Evolutionary conservation across 2,329 filamentous ascomycete genomes (phyloP), one percentile per base, ranked within the genome.

Genomic region (Nothophoma quercina): DNA sequence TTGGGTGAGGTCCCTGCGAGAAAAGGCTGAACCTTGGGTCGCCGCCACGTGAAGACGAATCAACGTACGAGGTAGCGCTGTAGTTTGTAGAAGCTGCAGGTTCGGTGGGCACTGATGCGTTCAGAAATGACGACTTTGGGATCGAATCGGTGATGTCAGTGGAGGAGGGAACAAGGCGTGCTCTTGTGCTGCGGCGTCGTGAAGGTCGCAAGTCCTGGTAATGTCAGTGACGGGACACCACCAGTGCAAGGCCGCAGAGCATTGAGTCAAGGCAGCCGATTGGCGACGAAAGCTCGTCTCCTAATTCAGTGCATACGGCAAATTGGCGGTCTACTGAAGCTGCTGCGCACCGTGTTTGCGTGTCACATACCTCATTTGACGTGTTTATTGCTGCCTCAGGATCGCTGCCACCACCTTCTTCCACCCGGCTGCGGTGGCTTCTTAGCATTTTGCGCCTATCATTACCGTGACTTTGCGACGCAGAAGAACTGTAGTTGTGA

Each of bases 361-460:
- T 29, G 10, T 23, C 35, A 41, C 50, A 16, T 59, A 60, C 60
- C 46, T 46, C 43, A 23, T 26, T 28, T 21, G 32, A 16, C 28
- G 46, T 30, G 44, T 49, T 52, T 56, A 49, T 50, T 56, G 47
- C 50, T 49, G 43, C 22, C 32, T 60, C 60, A 15, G 15, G 21
- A 16, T 55, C 40, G 36, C 51, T 36, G 19, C 16, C 18, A 21
- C 39, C 43, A 23, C 34, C 41, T n/a, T 52, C 55, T n/a, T 33
- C 39, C 29, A 40, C 21, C 16, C 15, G 40, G 30, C 55, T 41
- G 9, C 42, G 51, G 22, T 43, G 48, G 7, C 45, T 51, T 32
- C 44, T 47, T 39, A 53, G 18, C 19, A 25, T 39, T 25, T 38
- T 46, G 19, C 38, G 26, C 29, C 35, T 36, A 19, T 5, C 18